Percentiles rank a stretch among this genome's conserved stretches.
These are phyloP conservation scores for Claviceps fusiformis DNA, from an alignment of 2,329 filamentous ascomycete species.

Conservation along the genomic window DNA sequence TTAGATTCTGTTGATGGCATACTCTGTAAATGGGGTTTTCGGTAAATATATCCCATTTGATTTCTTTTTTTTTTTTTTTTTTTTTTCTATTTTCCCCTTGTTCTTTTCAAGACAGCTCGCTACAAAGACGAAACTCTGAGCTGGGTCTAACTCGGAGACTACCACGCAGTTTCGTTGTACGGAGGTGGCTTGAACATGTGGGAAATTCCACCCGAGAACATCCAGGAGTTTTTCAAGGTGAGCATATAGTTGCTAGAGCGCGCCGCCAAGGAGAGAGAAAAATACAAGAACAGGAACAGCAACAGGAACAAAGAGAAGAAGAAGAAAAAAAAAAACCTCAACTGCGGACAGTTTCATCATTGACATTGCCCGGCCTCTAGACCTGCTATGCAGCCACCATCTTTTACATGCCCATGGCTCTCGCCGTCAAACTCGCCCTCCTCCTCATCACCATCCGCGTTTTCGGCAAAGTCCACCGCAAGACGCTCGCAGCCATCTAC, in stretches of 20 bases:
- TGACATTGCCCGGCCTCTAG: constrained; percentile 9
- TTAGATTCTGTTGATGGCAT: constrained; percentile 16
- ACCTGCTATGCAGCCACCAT: constrained; percentile 28
- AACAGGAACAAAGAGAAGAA: no score
- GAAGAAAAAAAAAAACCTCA: no score
- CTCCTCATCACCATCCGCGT: constrained; percentile 29
- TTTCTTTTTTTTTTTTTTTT: no score
- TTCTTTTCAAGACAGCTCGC: background rate
- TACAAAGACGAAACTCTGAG: no score
- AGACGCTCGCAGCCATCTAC: constrained; percentile 24
- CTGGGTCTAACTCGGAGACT: background rate
- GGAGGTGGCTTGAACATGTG: constrained; percentile 23
- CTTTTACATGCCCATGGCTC: constrained; percentile 30
- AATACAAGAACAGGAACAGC: no score
- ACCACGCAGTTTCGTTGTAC: constrained; percentile 12
- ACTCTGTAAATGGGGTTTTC: constrained; percentile 13
- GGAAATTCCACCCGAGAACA: constrained; percentile 17
- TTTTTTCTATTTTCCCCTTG: no score
- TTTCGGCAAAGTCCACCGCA: constrained; percentile 25
- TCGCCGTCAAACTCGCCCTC: constrained; percentile 28
- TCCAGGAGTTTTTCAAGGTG: constrained; percentile 23
- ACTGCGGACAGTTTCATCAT: background rate
- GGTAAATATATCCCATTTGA: constrained; percentile 7
- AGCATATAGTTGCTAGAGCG: background rate
- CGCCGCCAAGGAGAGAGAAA: background rate